A percentile compares a stretch with the other conserved stretches of the same genome.
Conservation (phyloP, 2,329 filamentous ascomycete species). For the Paraconiothyrium brasiliense region DNA sequence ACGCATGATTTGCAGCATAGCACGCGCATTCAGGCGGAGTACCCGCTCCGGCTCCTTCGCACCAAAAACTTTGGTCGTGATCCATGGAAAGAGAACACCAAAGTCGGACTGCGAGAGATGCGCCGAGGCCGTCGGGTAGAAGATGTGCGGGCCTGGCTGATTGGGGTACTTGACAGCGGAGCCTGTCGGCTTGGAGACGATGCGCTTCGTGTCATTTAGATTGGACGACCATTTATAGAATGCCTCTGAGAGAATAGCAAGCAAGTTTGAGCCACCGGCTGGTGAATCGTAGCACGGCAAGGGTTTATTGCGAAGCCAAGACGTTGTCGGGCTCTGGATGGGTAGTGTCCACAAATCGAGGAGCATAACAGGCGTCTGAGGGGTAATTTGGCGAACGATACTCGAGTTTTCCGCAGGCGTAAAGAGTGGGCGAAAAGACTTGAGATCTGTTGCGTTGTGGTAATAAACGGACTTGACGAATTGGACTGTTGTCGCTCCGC, state of each 20-base stretch:
- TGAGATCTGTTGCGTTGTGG: constrained; percentile 57
- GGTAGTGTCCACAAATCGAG: constrained; percentile 86
- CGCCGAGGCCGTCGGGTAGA: constrained; percentile 76
- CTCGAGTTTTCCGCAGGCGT: constrained; percentile 63
- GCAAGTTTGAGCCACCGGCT: constrained; percentile 63
- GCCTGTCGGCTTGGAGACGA: constrained; percentile 67
- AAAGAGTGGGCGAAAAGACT: constrained; percentile 67
- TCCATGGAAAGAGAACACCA: constrained; percentile 80
- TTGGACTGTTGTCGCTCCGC: constrained; percentile 77
- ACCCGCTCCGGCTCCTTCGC: constrained; percentile 77
- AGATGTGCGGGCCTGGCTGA: constrained; percentile 68
- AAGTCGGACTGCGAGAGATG: constrained; percentile 88
- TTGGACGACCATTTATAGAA: constrained; percentile 84
- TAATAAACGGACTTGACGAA: constrained; percentile 84
- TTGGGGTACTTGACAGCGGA: constrained; percentile 54
- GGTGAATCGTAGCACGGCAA: constrained; percentile 71
- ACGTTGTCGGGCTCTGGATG: constrained; percentile 69
- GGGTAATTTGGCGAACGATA: constrained; percentile 73
- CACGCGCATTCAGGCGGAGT: constrained; percentile 82
- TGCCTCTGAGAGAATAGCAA: constrained; percentile 77
- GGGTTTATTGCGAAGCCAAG: constrained; percentile 74
- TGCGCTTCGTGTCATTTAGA: constrained; percentile 72
- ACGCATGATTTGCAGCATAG: constrained; percentile 79
- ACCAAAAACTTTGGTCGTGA: constrained; percentile 60
- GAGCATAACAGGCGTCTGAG: constrained; percentile 71